phyloP scores from a whole-genome alignment of 2,329 filamentous ascomycete genomes.

The Akanthomyces uredinophilus region DNA sequence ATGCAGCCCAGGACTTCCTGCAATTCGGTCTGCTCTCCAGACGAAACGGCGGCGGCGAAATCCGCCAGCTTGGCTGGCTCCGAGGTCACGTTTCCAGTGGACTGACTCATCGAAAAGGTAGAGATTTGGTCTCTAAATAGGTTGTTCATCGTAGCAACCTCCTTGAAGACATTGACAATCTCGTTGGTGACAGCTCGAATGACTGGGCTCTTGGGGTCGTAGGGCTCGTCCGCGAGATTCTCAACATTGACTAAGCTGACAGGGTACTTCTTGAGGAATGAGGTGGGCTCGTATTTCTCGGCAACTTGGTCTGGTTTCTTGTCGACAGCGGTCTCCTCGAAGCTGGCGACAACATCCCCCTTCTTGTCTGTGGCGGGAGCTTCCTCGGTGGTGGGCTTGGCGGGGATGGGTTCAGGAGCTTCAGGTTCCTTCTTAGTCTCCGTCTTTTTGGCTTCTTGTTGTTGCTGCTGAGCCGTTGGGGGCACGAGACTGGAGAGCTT shows the following conservation, averaged over 20 bases:
- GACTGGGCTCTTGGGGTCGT: constrained; percentile 82
- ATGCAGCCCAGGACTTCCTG: constrained; percentile 86
- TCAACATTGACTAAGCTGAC: constrained; percentile 95
- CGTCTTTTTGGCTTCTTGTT: constrained; percentile 36
- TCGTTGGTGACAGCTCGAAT: constrained; percentile 93
- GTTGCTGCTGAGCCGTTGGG: constrained; percentile 36
- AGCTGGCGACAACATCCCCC: constrained; percentile 94
- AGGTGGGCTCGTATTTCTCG: constrained; percentile 74
- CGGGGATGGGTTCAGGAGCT: constrained; percentile 54
- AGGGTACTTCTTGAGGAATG: constrained; percentile 84
- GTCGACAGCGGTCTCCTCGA: constrained; percentile 75
- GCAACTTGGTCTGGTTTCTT: constrained; percentile 45
- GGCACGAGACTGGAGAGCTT: constrained; percentile 79
- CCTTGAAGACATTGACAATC: constrained; percentile 98
- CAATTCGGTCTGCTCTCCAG: constrained; percentile 83
- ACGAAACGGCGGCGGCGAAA: constrained; percentile 95
- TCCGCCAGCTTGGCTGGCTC: constrained; percentile 94
- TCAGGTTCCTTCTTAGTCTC: constrained; percentile 45
- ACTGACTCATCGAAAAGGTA: constrained; percentile 93
- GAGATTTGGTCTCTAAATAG: constrained; percentile 97
- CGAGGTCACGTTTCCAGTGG: constrained; percentile 87
- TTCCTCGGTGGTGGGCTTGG: constrained; percentile 50
- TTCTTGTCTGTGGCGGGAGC: constrained; percentile 57
- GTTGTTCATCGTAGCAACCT: constrained; percentile 88
- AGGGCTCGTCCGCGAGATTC: constrained; percentile 82